phyloP scores from a whole-genome alignment of 1,139 yeast species.

The Taphrina betulina region DNA sequence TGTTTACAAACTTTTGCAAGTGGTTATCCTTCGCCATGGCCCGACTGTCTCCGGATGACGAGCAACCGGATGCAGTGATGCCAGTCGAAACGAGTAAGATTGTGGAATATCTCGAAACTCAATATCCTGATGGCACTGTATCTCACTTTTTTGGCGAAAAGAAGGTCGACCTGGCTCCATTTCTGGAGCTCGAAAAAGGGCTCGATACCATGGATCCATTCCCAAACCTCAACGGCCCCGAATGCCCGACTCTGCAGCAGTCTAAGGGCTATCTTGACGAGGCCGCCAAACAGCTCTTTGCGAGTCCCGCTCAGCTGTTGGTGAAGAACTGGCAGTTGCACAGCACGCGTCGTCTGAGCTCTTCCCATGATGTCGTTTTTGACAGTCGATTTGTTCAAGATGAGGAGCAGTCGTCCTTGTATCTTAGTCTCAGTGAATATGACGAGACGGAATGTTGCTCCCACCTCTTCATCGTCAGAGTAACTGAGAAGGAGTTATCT shows the following conservation, averaged over 20 bases:
- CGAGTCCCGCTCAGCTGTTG: slow-evolving; percentile 10
- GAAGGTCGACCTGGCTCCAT: background rate
- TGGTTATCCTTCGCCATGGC: slow-evolving; percentile 37
- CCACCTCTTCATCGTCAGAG: background rate
- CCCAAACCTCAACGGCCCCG: slow-evolving; percentile 1
- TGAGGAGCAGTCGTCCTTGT: background rate
- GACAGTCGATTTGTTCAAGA: background rate
- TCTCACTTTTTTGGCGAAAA: background rate
- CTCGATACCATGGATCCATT: background rate
- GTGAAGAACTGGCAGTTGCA: background rate
- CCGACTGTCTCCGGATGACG: slow-evolving; percentile 32
- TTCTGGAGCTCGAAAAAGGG: background rate
- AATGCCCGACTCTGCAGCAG: slow-evolving; percentile 6
- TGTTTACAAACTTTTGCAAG: slow-evolving; percentile 35
- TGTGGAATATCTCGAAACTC: slow-evolving; percentile 34
- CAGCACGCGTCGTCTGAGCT: background rate
- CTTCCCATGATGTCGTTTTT: background rate
- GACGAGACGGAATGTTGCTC: background rate
- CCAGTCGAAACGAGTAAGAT: slow-evolving; percentile 34
- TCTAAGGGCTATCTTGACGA: slow-evolving; percentile 3
- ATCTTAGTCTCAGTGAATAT: background rate
- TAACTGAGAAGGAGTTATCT: background rate
- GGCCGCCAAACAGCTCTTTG: background rate
- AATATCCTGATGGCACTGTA: slow-evolving; percentile 3
- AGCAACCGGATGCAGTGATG: slow-evolving; percentile 30